Conservation (phyloP, 75 land plant species). For the Cunninghamia lanceolata region DNA sequence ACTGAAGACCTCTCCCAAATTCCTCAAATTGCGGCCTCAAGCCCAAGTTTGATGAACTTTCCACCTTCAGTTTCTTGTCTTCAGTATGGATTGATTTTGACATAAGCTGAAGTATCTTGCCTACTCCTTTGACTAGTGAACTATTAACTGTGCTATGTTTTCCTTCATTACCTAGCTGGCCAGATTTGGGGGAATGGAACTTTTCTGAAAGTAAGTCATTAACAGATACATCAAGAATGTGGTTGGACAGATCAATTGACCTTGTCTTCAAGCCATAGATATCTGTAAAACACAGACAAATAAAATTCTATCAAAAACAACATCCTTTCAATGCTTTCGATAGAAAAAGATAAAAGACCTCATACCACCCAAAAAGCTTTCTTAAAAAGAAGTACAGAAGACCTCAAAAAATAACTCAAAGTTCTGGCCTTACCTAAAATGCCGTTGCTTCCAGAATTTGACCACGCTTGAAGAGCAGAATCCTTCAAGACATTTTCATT, state of each 20-base stretch:
- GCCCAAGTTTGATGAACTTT: constrained; percentile 1
- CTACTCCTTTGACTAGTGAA: neutral
- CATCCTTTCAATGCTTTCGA: neutral
- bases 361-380: neutral
- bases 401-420: neutral
- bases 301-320: neutral
- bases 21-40: neutral
- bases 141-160: neutral
- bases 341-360: neutral
- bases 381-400: neutral
- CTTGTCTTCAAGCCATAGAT: constrained; percentile 8
- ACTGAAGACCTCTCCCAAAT: neutral
- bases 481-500: constrained; percentile 1
- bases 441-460: constrained; percentile 5
- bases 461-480: neutral
- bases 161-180: neutral
- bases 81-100: neutral
- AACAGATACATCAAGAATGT: neutral
- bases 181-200: neutral
- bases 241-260: constrained; percentile 3
- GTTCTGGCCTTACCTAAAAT: neutral
- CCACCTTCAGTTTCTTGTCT: neutral
- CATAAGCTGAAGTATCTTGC: constrained; percentile 3
- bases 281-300: constrained; percentile 1
- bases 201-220: constrained; percentile 2